Conservation (phyloP, 2,329 filamentous ascomycete species). For the Gyromitra esculenta region DNA sequence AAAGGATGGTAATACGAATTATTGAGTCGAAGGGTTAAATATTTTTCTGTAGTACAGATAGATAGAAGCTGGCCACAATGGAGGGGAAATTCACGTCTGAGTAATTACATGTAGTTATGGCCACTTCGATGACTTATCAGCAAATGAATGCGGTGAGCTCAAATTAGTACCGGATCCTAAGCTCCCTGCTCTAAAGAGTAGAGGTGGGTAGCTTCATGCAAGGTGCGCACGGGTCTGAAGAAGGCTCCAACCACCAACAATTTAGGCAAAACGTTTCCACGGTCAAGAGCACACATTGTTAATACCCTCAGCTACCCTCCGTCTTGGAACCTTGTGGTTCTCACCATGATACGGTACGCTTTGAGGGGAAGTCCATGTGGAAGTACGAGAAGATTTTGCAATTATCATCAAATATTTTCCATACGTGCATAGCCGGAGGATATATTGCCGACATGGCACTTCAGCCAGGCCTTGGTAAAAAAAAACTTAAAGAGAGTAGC, state of each 20-base stretch:
- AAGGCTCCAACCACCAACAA: conserved; percentile 2
- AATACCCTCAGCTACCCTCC: background rate
- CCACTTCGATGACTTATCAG: too few relatives aligned
- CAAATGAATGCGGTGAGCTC: too few relatives aligned
- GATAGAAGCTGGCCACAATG: too few relatives aligned
- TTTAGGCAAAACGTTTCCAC: conserved; percentile 9
- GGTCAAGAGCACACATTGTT: background rate
- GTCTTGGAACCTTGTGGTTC: background rate
- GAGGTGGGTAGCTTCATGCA: conserved; percentile 3
- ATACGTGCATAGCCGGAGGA: background rate
- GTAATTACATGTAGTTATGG: background rate
- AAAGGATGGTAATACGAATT: background rate
- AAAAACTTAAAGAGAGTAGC: background rate
- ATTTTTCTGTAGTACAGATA: too few relatives aligned
- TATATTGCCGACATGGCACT: background rate
- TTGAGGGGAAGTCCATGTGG: background rate
- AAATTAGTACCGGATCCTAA: too few relatives aligned
- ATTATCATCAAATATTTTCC: background rate
- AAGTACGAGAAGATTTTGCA: background rate
- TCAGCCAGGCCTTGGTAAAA: background rate
- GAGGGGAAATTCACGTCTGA: too few relatives aligned
- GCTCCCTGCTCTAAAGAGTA: too few relatives aligned
- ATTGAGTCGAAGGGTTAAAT: background rate
- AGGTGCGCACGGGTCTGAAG: conserved; percentile 17
- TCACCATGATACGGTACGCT: background rate